These are phyloP conservation scores for Raphanus sativus DNA, from an alignment of 345 rosid species.

Conservation along the genomic window DNA sequence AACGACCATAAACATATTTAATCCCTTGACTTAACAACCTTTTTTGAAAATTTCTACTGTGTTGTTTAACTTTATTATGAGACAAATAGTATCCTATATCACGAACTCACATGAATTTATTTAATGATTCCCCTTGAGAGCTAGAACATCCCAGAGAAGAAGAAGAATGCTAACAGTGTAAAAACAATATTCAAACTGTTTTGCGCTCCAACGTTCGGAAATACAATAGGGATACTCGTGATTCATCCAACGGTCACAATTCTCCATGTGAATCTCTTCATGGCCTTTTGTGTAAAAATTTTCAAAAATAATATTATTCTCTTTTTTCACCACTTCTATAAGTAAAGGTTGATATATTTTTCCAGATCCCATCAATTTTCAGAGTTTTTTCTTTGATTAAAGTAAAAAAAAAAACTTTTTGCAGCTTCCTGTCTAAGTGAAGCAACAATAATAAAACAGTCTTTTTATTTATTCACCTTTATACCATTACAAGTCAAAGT, in stretches of 20 bases:
- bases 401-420: constrained; percentile 26
- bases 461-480: constrained; percentile 25
- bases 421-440: constrained; percentile 64
- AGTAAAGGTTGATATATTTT: constrained; percentile 37
- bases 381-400: background rate
- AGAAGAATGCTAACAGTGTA: constrained; percentile 1
- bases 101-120: constrained; percentile 27
- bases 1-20: background rate
- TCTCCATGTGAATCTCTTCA: constrained; percentile 74
- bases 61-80: background rate
- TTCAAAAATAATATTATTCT: constrained; percentile 2
- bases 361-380: constrained; percentile 38
- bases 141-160: background rate
- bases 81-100: constrained; percentile 26
- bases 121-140: constrained; percentile 33
- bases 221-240: constrained; percentile 44
- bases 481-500: constrained; percentile 39
- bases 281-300: constrained; percentile 26
- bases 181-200: constrained; percentile 37
- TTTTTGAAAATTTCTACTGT: constrained; percentile 3
- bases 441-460: constrained; percentile 39
- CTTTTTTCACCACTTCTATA: constrained; percentile 42
- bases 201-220: constrained; percentile 74
- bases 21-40: background rate
- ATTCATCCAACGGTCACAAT: constrained; percentile 59